Evolutionary conservation across 2,329 filamentous ascomycete genomes (phyloP), one percentile per base, ranked within the genome.

Genomic region (Aquanectria penicillioides): DNA sequence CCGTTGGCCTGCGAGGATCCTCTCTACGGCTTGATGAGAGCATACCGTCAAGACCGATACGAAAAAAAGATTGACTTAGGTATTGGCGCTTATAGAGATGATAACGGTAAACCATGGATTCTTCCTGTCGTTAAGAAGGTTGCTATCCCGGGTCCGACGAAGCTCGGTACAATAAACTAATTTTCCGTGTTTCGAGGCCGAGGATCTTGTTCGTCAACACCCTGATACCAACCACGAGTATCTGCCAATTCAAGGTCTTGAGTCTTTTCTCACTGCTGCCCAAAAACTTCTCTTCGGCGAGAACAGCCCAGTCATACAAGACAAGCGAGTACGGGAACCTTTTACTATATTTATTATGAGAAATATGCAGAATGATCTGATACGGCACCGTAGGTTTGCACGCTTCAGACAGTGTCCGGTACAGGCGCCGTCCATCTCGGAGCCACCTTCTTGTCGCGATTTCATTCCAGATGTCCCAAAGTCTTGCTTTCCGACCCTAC

Each of bases 401-500:
- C 29, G 15, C 15, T 33, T 33, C 29, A 33, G 15, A 33, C 29
- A 12, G 15, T 33, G 15, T 33, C 29, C 29, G 29, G 29, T 13
- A 33, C 29, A 11, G 29, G 29, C 29, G 29, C 29, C 15, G 29
- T 33, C 15, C 29, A 33, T 33, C 29, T 33, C 10, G 29, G 29
- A 5, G 29, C 29, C 10, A 33, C 29, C 5, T 12, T 33, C 5
- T 12, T 33, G 29, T 33, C 29, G 15, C 12, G 29, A 33, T 33
- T 33, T n/a, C 15, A n/a, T 12, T 12, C 29, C 15, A 12, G 29
- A 13, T 33, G 11, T n/a, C 29, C 29, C 15, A 11, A 13, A 5
- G 29, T 33, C 29, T 12, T 33, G 5, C 29, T 33, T 12, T 33
- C 29, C 11, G 69, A 76, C 1, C 77, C 78, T 2, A 78, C 78